These are phyloP conservation scores for Penicillium simplicissimum DNA, from an alignment of 495 filamentous ascomycete genomes.

Conservation along the genomic window DNA sequence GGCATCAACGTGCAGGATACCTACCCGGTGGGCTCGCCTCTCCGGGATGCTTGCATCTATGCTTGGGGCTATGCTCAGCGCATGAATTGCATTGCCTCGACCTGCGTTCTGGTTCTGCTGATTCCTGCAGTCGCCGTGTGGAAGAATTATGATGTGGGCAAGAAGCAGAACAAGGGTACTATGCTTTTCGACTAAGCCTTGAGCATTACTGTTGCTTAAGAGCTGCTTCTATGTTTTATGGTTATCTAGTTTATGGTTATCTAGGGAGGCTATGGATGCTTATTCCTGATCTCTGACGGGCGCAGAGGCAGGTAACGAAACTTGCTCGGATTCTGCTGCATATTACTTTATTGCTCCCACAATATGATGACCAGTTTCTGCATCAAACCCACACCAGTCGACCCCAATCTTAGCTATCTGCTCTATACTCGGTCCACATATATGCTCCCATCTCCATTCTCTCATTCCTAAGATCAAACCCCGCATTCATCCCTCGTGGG, in stretches of 20 bases:
- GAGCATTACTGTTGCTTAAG: not conserved
- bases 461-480: conserved; percentile 1
- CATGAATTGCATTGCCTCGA: conserved; percentile 57
- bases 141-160: conserved; percentile 48
- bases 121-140: conserved; percentile 43
- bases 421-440: not conserved
- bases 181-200: conserved; percentile 27
- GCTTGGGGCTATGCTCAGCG: conserved; percentile 62
- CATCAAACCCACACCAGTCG: not conserved
- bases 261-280: not conserved
- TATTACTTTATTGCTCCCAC: not conserved
- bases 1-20: conserved; percentile 51
- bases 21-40: conserved; percentile 53
- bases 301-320: not conserved
- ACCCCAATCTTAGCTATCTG: not conserved
- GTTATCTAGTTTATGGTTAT: not conserved
- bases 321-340: not conserved
- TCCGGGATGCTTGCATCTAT: conserved; percentile 54
- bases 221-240: not conserved
- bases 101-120: conserved; percentile 37
- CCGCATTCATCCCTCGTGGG: conserved; percentile 12
- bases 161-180: conserved; percentile 50
- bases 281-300: conserved; percentile 2
- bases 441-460: not conserved
- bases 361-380: conserved; percentile 2